Conservation (phyloP, 1,139 yeast species). For the Taphrina betulina region DNA sequence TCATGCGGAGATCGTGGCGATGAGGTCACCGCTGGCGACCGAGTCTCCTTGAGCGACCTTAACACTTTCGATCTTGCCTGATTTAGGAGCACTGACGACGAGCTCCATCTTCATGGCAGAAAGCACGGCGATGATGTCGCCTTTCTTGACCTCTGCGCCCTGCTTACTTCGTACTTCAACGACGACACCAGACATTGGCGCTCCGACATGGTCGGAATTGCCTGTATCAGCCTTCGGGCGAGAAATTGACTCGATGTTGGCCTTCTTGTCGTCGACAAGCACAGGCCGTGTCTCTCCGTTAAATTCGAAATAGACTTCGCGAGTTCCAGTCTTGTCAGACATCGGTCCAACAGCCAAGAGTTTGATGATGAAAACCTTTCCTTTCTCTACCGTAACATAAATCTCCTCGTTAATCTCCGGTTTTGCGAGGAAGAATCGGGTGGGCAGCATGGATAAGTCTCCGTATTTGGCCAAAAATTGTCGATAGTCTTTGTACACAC, state of each 20-base stretch:
- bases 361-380: conserved; percentile 88
- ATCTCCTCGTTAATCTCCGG: conserved; percentile 86
- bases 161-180: conserved; percentile 88
- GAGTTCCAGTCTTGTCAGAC: conserved; percentile 76
- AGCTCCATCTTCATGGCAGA: conserved; percentile 99
- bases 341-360: conserved; percentile 91
- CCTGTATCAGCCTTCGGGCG: conserved; percentile 87
- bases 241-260: conserved; percentile 76
- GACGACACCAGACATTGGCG: conserved; percentile 99
- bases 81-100: conserved; percentile 90
- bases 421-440: conserved; percentile 82
- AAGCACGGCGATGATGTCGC: conserved; percentile 90
- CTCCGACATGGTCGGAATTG: conserved; percentile 91
- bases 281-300: conserved; percentile 98
- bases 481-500: conserved; percentile 86
- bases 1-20: conserved; percentile 48
- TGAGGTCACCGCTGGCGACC: conserved; percentile 88
- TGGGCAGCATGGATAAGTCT: conserved; percentile 90
- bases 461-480: conserved; percentile 76
- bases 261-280: conserved; percentile 81
- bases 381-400: conserved; percentile 85
- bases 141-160: conserved; percentile 89
- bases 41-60: conserved; percentile 86
- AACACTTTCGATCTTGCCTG: conserved; percentile 78
- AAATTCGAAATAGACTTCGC: conserved; percentile 96